Percentiles rank a stretch among this genome's conserved stretches.
Conservation (phyloP, 2,329 filamentous ascomycete genomes). For the Penicillium fuscoglaucum region DNA sequence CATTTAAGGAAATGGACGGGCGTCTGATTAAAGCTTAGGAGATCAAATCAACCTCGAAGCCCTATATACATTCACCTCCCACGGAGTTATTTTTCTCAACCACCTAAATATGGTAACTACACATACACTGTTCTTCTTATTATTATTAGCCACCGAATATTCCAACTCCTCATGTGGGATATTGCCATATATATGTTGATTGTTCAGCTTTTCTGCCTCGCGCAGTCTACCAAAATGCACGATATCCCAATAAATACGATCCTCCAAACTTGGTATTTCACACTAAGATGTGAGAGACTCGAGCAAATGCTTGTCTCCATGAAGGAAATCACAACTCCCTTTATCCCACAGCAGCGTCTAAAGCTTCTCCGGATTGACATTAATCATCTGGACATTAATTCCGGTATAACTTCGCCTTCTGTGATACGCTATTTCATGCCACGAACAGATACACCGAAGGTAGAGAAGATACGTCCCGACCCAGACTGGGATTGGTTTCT, state of each 20-base stretch:
- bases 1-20: background rate
- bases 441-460: background rate
- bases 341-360: background rate
- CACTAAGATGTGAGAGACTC: background rate
- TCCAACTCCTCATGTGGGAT: background rate
- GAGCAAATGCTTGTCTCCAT: background rate
- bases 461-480: background rate
- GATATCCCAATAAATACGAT: background rate
- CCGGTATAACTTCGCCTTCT: background rate
- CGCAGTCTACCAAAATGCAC: background rate
- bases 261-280: background rate
- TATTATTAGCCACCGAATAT: background rate
- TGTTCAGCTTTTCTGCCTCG: background rate
- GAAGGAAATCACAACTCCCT: background rate
- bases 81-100: background rate
- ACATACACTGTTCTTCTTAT: background rate
- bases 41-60: background rate
- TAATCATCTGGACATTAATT: background rate
- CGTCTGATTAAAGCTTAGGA: background rate
- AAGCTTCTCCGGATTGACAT: background rate
- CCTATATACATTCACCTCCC: background rate
- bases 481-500: slow-evolving; percentile 1
- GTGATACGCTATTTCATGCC: background rate
- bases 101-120: background rate
- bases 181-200: background rate